Percentiles rank a stretch among this genome's conserved stretches.
phyloP scores from a whole-genome alignment of 768 basidiomycete species.

The Pleurotus citrinopileatus region DNA sequence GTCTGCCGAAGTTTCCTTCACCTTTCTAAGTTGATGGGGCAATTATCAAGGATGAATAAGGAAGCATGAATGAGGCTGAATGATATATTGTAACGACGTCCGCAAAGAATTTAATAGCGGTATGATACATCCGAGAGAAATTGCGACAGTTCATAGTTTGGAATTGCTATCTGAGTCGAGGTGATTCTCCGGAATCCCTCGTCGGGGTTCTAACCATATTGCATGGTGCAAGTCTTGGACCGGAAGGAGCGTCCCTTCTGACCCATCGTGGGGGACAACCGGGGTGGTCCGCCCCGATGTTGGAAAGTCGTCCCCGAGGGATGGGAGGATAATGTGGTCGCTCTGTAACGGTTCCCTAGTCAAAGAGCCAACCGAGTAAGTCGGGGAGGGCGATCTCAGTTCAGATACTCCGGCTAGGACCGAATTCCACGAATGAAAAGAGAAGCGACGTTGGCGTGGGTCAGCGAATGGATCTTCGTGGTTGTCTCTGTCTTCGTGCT shows the following conservation, averaged over 20 bases:
- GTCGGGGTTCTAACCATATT: slow-evolving; percentile 6
- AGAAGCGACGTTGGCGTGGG: background rate
- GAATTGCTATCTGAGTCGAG: background rate
- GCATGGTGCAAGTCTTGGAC: slow-evolving; percentile 20
- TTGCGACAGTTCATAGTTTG: background rate
- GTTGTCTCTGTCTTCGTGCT: slow-evolving; percentile 1
- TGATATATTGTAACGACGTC: background rate
- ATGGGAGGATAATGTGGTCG: slow-evolving; percentile 13
- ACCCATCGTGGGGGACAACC: slow-evolving; percentile 22
- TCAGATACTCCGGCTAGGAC: slow-evolving; percentile 1
- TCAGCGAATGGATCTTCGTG: slow-evolving; percentile 8
- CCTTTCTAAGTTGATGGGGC: too few species aligned
- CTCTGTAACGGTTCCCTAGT: slow-evolving; percentile 11
- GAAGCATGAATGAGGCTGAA: background rate
- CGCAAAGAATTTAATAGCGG: background rate
- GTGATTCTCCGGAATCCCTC: background rate
- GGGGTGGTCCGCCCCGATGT: slow-evolving; percentile 28
- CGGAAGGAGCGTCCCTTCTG: slow-evolving; percentile 19
- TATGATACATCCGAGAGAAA: slow-evolving; percentile 6
- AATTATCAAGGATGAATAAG: background rate
- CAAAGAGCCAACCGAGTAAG: slow-evolving; percentile 1
- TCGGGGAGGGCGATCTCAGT: slow-evolving; percentile 5
- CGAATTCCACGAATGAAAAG: slow-evolving; percentile 5
- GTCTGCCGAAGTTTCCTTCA: too few species aligned
- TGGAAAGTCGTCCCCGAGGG: slow-evolving; percentile 21